Percentiles rank a stretch among this genome's conserved stretches.
Conservation (phyloP, 2,329 filamentous ascomycete species). For the Fusarium agapanthi region DNA sequence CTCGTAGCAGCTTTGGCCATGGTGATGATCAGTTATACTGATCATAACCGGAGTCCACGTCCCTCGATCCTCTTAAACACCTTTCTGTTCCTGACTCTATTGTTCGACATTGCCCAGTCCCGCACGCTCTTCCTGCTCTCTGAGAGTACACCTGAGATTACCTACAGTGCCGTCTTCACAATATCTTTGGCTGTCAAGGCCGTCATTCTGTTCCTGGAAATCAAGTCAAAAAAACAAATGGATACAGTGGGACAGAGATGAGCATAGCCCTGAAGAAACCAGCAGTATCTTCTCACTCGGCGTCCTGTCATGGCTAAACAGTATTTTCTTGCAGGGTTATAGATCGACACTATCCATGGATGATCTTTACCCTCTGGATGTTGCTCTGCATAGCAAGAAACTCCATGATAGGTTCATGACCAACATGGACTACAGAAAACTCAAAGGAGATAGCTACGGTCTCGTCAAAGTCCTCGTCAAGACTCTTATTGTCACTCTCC, state of each 20-base stretch:
- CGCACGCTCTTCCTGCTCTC: constrained; percentile 53
- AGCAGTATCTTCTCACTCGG: constrained; percentile 45
- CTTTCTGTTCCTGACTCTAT: constrained; percentile 52
- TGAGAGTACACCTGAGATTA: constrained; percentile 9
- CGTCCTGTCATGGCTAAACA: constrained; percentile 48
- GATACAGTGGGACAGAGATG: constrained; percentile 45
- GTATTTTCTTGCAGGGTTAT: constrained; percentile 49
- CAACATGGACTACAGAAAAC: constrained; percentile 20
- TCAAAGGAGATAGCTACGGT: background rate
- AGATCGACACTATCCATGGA: constrained; percentile 42
- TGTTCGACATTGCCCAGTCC: constrained; percentile 54
- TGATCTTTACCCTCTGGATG: constrained; percentile 49
- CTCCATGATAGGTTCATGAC: constrained; percentile 32
- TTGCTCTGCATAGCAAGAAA: constrained; percentile 10
- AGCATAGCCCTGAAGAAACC: constrained; percentile 51
- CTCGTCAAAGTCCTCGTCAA: background rate
- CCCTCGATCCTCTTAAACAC: constrained; percentile 53
- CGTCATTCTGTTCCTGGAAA: constrained; percentile 48
- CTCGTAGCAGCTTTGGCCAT: constrained; percentile 42
- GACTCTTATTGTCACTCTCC: background rate
- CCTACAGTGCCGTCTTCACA: constrained; percentile 46
- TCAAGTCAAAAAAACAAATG: constrained; percentile 51
- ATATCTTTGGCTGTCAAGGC: constrained; percentile 47
- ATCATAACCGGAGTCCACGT: constrained; percentile 49
- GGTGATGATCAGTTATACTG: constrained; percentile 43